A percentile compares a stretch with the other conserved stretches of the same genome.
Conservation (phyloP, 2,329 filamentous ascomycete genomes). For the Curvularia verruculosa region DNA sequence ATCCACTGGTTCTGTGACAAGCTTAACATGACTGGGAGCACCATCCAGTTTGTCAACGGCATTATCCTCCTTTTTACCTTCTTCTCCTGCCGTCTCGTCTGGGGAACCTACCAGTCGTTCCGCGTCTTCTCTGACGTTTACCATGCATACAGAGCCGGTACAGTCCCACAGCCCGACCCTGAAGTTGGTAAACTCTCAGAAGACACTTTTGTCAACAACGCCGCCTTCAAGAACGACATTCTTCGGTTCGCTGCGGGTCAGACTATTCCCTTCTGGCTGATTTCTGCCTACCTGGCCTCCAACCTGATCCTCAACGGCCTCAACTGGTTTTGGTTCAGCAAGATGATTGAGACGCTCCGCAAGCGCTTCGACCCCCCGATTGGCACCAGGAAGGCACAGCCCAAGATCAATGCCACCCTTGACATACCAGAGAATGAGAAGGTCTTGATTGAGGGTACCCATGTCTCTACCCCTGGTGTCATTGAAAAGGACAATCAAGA, state of each 20-base stretch:
- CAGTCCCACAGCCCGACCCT: conserved; percentile 33
- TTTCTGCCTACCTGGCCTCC: conserved; percentile 68
- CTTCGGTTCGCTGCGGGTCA: conserved; percentile 55
- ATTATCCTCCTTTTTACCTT: conserved; percentile 74
- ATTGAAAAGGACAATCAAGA: conserved; percentile 26
- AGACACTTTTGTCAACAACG: conserved; percentile 23
- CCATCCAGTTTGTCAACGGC: conserved; percentile 77
- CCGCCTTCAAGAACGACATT: conserved; percentile 50
- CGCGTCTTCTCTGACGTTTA: conserved; percentile 71
- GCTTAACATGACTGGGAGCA: conserved; percentile 76
- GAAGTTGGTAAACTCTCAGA: conserved; percentile 38
- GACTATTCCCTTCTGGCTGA: conserved; percentile 71
- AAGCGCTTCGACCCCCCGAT: conserved; percentile 72
- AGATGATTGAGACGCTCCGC: conserved; percentile 81
- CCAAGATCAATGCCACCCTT: conserved; percentile 24
- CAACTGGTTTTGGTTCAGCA: conserved; percentile 85
- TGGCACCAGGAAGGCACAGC: conserved; percentile 47
- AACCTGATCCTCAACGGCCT: conserved; percentile 76
- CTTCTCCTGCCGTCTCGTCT: conserved; percentile 77
- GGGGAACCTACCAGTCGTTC: conserved; percentile 74
- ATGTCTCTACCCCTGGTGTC: conserved; percentile 39
- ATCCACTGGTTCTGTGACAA: conserved; percentile 95
- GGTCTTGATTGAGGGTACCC: conserved; percentile 43
- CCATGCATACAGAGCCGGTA: conserved; percentile 47
- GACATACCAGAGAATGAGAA: conserved; percentile 34